Evolutionary conservation across 139 green algal genomes (phyloP).

Genomic region (Diplosphaera chodatii): DNA sequence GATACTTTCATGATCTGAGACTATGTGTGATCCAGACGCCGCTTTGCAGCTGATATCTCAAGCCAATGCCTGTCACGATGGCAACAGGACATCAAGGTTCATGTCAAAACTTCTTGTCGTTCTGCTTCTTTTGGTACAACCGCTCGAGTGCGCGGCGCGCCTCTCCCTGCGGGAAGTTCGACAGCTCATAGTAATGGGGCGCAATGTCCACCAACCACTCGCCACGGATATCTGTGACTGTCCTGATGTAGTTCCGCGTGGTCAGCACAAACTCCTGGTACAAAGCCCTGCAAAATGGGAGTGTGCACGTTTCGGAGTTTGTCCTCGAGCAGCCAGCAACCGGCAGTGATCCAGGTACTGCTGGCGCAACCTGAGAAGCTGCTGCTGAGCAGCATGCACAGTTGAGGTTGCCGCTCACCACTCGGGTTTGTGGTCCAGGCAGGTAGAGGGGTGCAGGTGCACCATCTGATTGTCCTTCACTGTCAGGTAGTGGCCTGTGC

Average conservation of each 20-base stretch:
- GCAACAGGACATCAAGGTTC: neutral
- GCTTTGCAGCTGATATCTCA: no score
- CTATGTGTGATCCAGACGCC: no score
- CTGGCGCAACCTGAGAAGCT: neutral
- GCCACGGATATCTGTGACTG: conserved; percentile 84
- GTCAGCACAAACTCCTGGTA: conserved; percentile 99
- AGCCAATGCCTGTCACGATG: no score
- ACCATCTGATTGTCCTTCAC: conserved; percentile 99
- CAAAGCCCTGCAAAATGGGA: conserved; percentile 80
- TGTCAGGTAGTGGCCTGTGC: conserved; percentile 91
- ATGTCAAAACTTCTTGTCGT: neutral
- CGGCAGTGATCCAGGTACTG: neutral
- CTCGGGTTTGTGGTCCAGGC: conserved; percentile 92
- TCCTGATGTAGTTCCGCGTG: conserved; percentile 95
- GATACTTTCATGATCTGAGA: no score
- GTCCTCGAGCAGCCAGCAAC: no score
- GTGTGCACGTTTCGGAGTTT: no score
- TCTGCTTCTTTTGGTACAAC: conserved; percentile 63
- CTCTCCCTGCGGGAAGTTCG: conserved; percentile 88
- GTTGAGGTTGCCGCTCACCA: conserved; percentile 49
- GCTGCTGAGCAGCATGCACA: no score
- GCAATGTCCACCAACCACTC: conserved; percentile 96
- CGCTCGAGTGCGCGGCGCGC: conserved; percentile 76
- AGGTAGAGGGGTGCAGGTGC: conserved; percentile 91
- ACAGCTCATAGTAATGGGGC: conserved; percentile 95